Percentiles rank a stretch among this genome's conserved stretches.
Evolutionary conservation across 805 yeast species (phyloP).

Genomic region (Nakazawaea wyomingensis): DNA sequence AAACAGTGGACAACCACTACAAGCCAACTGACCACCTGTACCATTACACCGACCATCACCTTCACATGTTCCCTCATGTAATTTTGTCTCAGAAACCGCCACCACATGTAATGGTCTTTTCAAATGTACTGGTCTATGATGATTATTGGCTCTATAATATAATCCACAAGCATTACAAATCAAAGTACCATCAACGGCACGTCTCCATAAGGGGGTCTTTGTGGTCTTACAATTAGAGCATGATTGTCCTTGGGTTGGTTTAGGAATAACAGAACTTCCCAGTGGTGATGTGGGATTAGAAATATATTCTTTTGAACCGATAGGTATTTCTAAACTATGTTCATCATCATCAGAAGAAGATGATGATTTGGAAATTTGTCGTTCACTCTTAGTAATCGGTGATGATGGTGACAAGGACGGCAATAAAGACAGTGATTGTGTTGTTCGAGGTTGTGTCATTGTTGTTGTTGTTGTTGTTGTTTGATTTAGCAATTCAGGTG

Average conservation of each 20-base stretch:
- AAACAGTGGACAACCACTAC: slow-evolving; percentile 79
- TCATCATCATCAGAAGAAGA: too few relatives aligned
- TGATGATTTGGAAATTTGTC: too few relatives aligned
- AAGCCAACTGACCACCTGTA: slow-evolving; percentile 77
- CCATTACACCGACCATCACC: slow-evolving; percentile 84
- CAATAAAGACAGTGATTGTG: too few relatives aligned
- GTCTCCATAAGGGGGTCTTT: slow-evolving; percentile 54
- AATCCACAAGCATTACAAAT: slow-evolving; percentile 60
- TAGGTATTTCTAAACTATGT: too few relatives aligned
- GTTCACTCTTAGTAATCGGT: too few relatives aligned
- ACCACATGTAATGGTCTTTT: slow-evolving; percentile 53
- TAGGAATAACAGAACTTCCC: background rate
- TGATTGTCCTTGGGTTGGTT: slow-evolving; percentile 29
- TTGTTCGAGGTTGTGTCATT: too few relatives aligned
- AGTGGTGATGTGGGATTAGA: too few relatives aligned
- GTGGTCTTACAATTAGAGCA: slow-evolving; percentile 54
- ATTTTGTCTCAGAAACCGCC: slow-evolving; percentile 30
- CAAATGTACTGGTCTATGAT: slow-evolving; percentile 61
- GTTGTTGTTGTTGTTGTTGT: too few relatives aligned
- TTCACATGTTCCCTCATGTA: slow-evolving; percentile 49
- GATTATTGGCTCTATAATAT: slow-evolving; percentile 50
- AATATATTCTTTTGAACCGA: too few relatives aligned
- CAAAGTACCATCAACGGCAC: slow-evolving; percentile 51
- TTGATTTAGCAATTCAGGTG: too few relatives aligned
- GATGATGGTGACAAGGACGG: too few relatives aligned